Evolutionary conservation across 2,329 filamentous ascomycete genomes (phyloP), one percentile per base, ranked within the genome.

Genomic region (Cladosporium sphaerospermum): DNA sequence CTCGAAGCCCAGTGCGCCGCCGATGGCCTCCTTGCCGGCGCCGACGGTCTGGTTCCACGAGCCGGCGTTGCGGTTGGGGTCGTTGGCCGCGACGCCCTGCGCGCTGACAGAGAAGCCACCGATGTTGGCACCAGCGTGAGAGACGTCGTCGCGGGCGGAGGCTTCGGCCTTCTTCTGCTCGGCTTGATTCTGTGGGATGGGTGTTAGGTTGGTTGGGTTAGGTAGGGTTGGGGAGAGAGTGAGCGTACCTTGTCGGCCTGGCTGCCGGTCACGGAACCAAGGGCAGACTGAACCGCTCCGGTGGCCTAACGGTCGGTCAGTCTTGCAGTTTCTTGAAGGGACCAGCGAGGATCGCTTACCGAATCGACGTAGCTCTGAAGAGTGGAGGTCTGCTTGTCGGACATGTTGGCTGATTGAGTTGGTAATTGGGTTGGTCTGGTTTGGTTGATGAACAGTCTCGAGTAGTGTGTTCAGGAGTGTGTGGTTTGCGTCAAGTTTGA

Each of bases 31-130:
- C 76, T 96, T 96, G 41, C 84, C 84, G 1, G 86, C 81, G 49
- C 91, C 92, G n/a, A 91, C 66, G 4, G 89, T 95, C 74, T 96
- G 91, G 75, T 96, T 89, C 84, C 86, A 95, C 14, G 79, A 78
- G 41, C 92, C 91, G 14, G 81, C 68, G 18, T 78, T 74, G 59
- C 90, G 88, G 68, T 92, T 77, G 9, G 84, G 76, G 70, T 88
- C 77, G 70, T 96, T 89, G 57, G 84, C 79, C 45, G 87, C 75
- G 34, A 83, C 85, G 45, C 89, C 89, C 0, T 82, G 80, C 47
- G 84, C 76, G 9, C 85, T 85, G 54, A 88, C 78, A 19, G 84
- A 82, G 67, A 84, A 76, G 56, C 86, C 84, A 4, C 87, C 89
- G n/a, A 86, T 68, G 69, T 89, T 92, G 59, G 78, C 78, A 13